Conservation (phyloP, 2,329 filamentous ascomycete genomes). For the Cercospora berteroae region DNA sequence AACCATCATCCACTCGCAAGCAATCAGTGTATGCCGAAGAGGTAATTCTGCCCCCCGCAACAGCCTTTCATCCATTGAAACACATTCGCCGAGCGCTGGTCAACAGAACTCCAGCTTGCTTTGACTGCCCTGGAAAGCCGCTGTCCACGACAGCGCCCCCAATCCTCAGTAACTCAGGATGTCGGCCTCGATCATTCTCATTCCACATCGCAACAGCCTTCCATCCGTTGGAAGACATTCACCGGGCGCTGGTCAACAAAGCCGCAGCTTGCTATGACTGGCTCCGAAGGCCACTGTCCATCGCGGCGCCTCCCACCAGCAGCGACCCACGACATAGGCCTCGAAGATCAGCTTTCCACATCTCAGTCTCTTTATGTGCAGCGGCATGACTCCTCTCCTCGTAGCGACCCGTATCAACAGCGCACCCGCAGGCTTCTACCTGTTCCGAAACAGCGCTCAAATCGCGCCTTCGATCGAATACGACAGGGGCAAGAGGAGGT, state of each 20-base stretch:
- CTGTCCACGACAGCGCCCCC: not conserved
- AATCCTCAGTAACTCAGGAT: not conserved
- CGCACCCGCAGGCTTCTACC: not conserved
- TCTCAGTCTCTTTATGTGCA: not conserved
- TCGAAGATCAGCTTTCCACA: not conserved
- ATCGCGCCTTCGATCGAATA: too few relatives aligned
- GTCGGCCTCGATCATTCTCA: not conserved
- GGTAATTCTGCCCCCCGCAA: not conserved
- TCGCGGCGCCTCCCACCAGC: not conserved
- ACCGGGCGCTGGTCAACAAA: not conserved
- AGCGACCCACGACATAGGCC: not conserved
- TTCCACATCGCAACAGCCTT: not conserved
- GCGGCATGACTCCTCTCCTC: too few relatives aligned
- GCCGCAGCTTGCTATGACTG: not conserved
- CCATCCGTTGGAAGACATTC: not conserved
- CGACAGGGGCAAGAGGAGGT: too few relatives aligned
- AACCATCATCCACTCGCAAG: not conserved
- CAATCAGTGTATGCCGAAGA: not conserved
- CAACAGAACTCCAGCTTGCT: not conserved
- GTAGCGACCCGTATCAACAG: not conserved
- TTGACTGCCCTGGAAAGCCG: not conserved
- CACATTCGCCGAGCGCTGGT: not conserved
- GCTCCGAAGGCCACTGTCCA: not conserved
- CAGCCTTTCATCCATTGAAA: not conserved
- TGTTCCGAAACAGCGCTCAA: too few relatives aligned